A percentile compares a stretch with the other conserved stretches of the same genome.
phyloP scores from a whole-genome alignment of 345 rosid species.

The Boechera stricta region DNA sequence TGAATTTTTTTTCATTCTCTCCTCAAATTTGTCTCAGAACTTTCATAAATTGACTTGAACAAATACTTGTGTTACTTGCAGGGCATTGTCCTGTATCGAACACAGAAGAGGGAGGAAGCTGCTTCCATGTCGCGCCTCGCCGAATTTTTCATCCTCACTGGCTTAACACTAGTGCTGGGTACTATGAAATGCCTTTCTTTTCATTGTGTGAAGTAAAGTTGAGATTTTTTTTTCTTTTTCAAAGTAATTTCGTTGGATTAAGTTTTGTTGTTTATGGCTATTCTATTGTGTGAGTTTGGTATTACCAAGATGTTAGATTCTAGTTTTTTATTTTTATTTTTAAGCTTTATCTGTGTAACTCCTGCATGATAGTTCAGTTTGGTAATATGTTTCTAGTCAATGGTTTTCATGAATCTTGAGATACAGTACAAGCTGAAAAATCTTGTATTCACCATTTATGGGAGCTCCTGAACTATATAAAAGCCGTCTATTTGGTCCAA shows the following conservation, averaged over 20 bases:
- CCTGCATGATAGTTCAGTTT: no score
- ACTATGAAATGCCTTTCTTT: slow-evolving; percentile 21
- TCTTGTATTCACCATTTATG: no score
- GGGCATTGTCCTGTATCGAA: slow-evolving; percentile 56
- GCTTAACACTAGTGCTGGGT: slow-evolving; percentile 56
- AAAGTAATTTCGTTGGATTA: background rate
- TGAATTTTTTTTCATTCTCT: no score
- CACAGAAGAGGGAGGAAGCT: slow-evolving; percentile 54
- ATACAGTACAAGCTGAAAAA: no score
- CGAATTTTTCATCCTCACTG: slow-evolving; percentile 47
- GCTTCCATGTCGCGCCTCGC: slow-evolving; percentile 50
- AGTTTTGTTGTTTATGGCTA: background rate
- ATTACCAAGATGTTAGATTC: no score
- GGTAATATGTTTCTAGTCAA: no score
- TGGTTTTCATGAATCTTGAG: no score
- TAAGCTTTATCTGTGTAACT: no score
- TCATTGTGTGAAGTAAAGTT: background rate
- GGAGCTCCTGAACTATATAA: no score
- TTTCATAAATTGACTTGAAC: background rate
- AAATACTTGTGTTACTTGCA: slow-evolving; percentile 21
- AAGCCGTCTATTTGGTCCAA: no score
- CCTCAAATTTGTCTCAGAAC: background rate
- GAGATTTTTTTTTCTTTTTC: background rate
- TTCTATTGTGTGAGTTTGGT: no score
- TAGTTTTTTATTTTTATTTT: no score